Evolutionary conservation across 495 filamentous ascomycete species (phyloP).

Genomic region (Trichoderma virens): DNA sequence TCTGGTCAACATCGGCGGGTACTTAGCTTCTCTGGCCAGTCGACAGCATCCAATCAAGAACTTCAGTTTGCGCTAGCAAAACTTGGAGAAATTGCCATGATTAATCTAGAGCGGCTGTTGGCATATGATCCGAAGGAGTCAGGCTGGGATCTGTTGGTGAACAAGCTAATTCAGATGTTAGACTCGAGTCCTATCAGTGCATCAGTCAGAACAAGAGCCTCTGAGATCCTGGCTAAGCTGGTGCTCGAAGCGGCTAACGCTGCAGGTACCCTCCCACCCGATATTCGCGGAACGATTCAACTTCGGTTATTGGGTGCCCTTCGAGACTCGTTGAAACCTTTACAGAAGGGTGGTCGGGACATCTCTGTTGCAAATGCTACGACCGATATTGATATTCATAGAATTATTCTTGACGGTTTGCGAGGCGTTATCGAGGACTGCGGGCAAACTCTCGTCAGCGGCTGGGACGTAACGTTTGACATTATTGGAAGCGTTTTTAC

Average conservation of each 20-base stretch:
- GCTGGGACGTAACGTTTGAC: conserved; percentile 79
- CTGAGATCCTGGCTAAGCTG: conserved; percentile 65
- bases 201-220: conserved; percentile 61
- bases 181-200: conserved; percentile 45
- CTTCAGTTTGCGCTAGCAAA: conserved; percentile 77
- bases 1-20: conserved; percentile 34
- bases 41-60: conserved; percentile 50
- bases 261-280: conserved; percentile 38
- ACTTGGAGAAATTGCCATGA: conserved; percentile 63
- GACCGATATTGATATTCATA: conserved; percentile 74
- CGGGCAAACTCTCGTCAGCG: conserved; percentile 70
- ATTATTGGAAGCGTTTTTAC: conserved; percentile 80
- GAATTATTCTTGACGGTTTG: conserved; percentile 70
- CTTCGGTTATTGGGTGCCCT: conserved; percentile 64
- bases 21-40: conserved; percentile 52
- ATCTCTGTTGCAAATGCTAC: conserved; percentile 44
- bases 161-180: conserved; percentile 60
- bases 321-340: conserved; percentile 41
- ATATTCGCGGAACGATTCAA: conserved; percentile 52
- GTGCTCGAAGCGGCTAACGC: conserved; percentile 55
- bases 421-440: conserved; percentile 79
- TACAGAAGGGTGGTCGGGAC: conserved; percentile 36
- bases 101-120: conserved; percentile 72
- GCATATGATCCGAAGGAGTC: conserved; percentile 51
- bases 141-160: conserved; percentile 68